Conservation (phyloP, 2,329 filamentous ascomycete species). For the Hypoxylon sp. region DNA sequence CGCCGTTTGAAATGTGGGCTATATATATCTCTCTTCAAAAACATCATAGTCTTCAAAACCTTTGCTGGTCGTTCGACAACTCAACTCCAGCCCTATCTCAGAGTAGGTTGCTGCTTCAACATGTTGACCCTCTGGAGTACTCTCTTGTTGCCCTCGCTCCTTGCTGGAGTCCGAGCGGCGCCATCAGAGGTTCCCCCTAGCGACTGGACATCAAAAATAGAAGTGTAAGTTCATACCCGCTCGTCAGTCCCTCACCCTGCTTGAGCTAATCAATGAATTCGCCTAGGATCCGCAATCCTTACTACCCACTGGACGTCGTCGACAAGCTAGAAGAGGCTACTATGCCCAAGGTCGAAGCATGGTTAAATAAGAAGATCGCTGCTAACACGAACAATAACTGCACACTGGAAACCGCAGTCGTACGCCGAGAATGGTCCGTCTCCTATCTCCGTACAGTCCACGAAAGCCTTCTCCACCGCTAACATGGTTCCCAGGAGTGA, state of each 20-base stretch:
- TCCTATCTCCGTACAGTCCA: background rate
- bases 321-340: conserved; percentile 51
- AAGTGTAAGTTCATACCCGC: conserved; percentile 42
- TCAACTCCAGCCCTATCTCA: conserved; percentile 32
- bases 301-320: conserved; percentile 52
- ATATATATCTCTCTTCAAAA: conserved; percentile 47
- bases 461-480: background rate
- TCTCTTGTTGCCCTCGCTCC: conserved; percentile 49
- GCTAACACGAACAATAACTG: conserved; percentile 49
- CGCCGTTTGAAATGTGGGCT: conserved; percentile 45
- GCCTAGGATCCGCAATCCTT: conserved; percentile 48
- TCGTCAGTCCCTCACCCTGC: background rate
- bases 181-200: conserved; percentile 35
- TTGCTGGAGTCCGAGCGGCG: conserved; percentile 43
- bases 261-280: conserved; percentile 26
- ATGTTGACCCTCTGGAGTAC: conserved; percentile 46
- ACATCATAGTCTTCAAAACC: conserved; percentile 20
- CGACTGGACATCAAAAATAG: conserved; percentile 43
- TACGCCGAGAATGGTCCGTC: conserved; percentile 53
- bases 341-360: conserved; percentile 51
- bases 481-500: conserved; percentile 49
- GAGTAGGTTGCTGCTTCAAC: conserved; percentile 39
- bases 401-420: conserved; percentile 50
- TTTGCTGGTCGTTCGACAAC: conserved; percentile 13
- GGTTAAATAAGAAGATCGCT: conserved; percentile 46